Evolutionary conservation across 305 asterid genomes (phyloP).

Genomic region (Plantago coronopus): DNA sequence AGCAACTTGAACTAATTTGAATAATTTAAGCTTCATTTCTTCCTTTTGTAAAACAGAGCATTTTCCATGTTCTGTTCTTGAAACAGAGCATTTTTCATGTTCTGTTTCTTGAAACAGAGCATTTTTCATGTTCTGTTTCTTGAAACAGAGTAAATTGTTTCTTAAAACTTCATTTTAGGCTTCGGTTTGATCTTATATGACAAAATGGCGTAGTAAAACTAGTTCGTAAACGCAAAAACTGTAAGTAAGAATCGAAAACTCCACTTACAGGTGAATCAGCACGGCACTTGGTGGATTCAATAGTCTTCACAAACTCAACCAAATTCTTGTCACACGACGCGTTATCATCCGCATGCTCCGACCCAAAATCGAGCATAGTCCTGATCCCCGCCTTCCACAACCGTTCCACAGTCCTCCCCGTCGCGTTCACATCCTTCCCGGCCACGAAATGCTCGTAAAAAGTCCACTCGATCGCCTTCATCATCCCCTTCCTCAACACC

Average conservation of each 20-base stretch:
- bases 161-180: background rate
- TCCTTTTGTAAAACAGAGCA: too few relatives aligned
- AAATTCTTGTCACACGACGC: slow-evolving; percentile 52
- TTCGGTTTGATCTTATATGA: background rate
- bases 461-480: slow-evolving; percentile 35
- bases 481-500: slow-evolving; percentile 27
- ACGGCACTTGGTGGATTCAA: slow-evolving; percentile 33
- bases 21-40: too few relatives aligned
- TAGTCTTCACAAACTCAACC: slow-evolving; percentile 44
- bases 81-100: too few relatives aligned
- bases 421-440: slow-evolving; percentile 47
- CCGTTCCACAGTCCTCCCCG: slow-evolving; percentile 34
- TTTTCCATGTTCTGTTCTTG: too few relatives aligned
- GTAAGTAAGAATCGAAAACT: too few relatives aligned
- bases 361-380: slow-evolving; percentile 81
- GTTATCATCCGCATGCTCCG: slow-evolving; percentile 62
- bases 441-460: slow-evolving; percentile 80
- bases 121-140: too few relatives aligned
- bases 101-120: too few relatives aligned
- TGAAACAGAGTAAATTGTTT: too few relatives aligned
- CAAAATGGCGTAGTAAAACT: background rate
- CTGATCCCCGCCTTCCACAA: slow-evolving; percentile 46
- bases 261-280: slow-evolving; percentile 48
- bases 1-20: too few relatives aligned
- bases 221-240: too few relatives aligned